These are phyloP conservation scores for Recurvomyces mirabilis DNA, from an alignment of 495 filamentous ascomycete genomes.

Conservation along the genomic window DNA sequence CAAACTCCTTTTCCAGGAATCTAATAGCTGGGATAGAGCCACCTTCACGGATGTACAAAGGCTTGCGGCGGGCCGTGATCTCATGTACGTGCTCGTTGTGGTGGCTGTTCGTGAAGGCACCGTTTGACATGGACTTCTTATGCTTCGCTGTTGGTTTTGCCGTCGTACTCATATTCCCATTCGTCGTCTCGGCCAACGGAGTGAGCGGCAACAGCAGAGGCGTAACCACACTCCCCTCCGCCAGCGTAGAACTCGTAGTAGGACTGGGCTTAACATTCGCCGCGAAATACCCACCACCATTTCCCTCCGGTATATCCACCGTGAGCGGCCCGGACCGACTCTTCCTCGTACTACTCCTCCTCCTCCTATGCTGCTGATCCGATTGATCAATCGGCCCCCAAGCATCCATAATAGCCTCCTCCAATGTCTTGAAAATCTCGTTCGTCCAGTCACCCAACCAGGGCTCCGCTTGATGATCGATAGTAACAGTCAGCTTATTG, in stretches of 20 bases:
- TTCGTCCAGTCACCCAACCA: slow-evolving; percentile 92
- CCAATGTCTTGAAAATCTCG: slow-evolving; percentile 78
- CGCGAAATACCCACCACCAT: slow-evolving; percentile 1
- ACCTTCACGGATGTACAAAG: slow-evolving; percentile 89
- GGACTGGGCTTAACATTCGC: slow-evolving; percentile 23
- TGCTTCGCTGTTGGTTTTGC: background rate
- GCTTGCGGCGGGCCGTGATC: slow-evolving; percentile 32
- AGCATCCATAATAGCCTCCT: slow-evolving; percentile 71
- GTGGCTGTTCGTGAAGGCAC: background rate
- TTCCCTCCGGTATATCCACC: background rate
- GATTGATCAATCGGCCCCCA: slow-evolving; percentile 49
- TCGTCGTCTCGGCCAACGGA: slow-evolving; percentile 5
- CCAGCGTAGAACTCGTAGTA: slow-evolving; percentile 47
- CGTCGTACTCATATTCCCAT: background rate
- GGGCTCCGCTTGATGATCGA: slow-evolving; percentile 87
- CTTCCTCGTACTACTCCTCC: background rate
- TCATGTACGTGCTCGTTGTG: slow-evolving; percentile 16
- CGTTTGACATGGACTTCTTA: background rate
- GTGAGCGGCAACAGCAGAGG: background rate
- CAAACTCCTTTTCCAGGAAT: slow-evolving; percentile 91
- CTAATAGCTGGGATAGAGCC: slow-evolving; percentile 87
- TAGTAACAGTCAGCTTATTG: slow-evolving; percentile 69
- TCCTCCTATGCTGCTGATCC: background rate
- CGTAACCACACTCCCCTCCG: slow-evolving; percentile 30
- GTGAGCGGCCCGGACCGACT: background rate